Conservation (phyloP, 805 yeast species). For the Saturnispora diversa region DNA sequence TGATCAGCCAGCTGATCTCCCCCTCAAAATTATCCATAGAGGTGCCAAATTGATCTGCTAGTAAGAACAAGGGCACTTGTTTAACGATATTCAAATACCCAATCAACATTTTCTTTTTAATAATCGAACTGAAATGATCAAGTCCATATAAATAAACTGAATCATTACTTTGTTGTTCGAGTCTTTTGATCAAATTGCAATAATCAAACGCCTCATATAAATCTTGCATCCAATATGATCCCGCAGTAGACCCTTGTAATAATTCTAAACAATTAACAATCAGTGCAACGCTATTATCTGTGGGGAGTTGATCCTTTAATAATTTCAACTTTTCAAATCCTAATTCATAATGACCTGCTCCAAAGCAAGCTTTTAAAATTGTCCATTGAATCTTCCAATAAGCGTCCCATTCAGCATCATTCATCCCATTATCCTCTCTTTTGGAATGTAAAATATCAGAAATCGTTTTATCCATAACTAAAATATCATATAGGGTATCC, state of each 20-base stretch:
- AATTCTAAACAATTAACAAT: conserved; percentile 1
- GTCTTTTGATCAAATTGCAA: neutral
- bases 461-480: conserved; percentile 1
- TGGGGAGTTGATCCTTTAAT: neutral
- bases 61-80: conserved; percentile 17
- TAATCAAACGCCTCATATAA: conserved; percentile 5
- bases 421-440: conserved; percentile 17
- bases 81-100: conserved; percentile 10
- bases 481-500: conserved; percentile 1
- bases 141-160: conserved; percentile 1
- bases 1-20: conserved; percentile 19
- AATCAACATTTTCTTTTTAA: conserved; percentile 3
- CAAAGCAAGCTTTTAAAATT: conserved; percentile 22
- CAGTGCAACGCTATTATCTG: neutral
- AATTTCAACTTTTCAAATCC: conserved; percentile 20
- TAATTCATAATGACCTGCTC: conserved; percentile 19
- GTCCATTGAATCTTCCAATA: conserved; percentile 29
- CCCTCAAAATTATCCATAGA: conserved; percentile 11
- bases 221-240: conserved; percentile 3
- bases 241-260: neutral
- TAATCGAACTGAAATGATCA: neutral
- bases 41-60: conserved; percentile 20
- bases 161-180: neutral
- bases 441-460: conserved; percentile 6
- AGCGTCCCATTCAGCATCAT: conserved; percentile 9